Percentiles rank a stretch among this genome's conserved stretches.
Evolutionary conservation across 1,284 basidiomycete genomes (phyloP).

Genomic region (Tylopilus orsonianus): DNA sequence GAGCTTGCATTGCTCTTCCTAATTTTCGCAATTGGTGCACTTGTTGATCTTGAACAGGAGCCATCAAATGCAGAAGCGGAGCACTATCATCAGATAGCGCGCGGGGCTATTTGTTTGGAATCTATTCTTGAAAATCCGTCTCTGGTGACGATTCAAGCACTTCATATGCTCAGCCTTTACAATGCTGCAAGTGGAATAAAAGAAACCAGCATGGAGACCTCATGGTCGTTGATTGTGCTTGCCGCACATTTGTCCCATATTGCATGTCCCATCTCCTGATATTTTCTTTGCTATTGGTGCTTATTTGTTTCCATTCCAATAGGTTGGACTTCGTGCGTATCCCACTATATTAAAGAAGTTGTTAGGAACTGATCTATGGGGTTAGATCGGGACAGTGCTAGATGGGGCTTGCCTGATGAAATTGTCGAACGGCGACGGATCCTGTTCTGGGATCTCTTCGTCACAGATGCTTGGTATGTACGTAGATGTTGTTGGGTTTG

Average conservation of each 20-base stretch:
- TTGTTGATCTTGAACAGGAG: conserved; percentile 58
- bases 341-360: conserved; percentile 10
- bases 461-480: conserved; percentile 53
- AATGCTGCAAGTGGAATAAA: conserved; percentile 47
- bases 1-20: conserved; percentile 63
- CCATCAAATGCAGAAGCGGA: conserved; percentile 58
- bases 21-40: conserved; percentile 65
- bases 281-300: conserved; percentile 7
- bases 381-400: conserved; percentile 55
- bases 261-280: conserved; percentile 39
- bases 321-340: conserved; percentile 60
- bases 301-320: conserved; percentile 18
- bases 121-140: conserved; percentile 69
- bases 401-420: conserved; percentile 54
- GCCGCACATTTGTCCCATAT: conserved; percentile 58
- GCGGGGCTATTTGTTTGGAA: conserved; percentile 68
- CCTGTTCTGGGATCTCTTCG: conserved; percentile 59
- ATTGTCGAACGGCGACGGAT: conserved; percentile 53
- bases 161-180: conserved; percentile 59
- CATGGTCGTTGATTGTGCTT: conserved; percentile 56
- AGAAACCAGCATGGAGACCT: conserved; percentile 57
- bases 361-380: conserved; percentile 17
- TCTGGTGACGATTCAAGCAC: conserved; percentile 59
- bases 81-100: conserved; percentile 63
- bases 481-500: conserved; percentile 13